Conservation (phyloP, 1,284 basidiomycete species). For the Sphagnurus paluster region DNA sequence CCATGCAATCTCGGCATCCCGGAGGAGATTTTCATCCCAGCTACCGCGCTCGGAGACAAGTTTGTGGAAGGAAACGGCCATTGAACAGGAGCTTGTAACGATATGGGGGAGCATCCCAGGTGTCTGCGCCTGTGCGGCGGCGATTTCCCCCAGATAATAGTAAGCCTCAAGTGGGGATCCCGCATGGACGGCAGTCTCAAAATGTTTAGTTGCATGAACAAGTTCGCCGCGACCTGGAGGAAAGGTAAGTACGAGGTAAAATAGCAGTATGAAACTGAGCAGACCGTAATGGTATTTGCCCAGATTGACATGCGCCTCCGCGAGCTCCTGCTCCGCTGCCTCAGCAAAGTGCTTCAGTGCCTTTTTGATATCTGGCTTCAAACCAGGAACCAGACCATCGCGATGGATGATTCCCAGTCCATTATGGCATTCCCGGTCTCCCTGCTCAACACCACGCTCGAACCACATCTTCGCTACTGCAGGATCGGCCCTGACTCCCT, state of each 20-base stretch:
- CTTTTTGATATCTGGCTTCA: slow-evolving; percentile 64
- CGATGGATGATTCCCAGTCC: slow-evolving; percentile 90
- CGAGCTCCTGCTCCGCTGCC: slow-evolving; percentile 84
- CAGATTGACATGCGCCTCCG: slow-evolving; percentile 90
- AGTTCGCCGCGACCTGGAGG: slow-evolving; percentile 62
- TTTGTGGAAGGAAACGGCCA: slow-evolving; percentile 90
- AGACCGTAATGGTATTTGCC: slow-evolving; percentile 83
- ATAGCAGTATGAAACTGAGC: slow-evolving; percentile 24
- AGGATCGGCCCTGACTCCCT: slow-evolving; percentile 83
- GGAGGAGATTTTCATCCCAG: slow-evolving; percentile 85
- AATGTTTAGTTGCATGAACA: slow-evolving; percentile 64
- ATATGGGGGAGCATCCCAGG: slow-evolving; percentile 43
- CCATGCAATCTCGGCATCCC: slow-evolving; percentile 84
- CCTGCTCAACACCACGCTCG: slow-evolving; percentile 79
- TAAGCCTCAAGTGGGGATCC: slow-evolving; percentile 93
- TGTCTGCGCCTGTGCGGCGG: slow-evolving; percentile 58
- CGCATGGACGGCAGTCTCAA: slow-evolving; percentile 80
- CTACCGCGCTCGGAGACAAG: slow-evolving; percentile 84
- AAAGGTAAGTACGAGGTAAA: slow-evolving; percentile 4
- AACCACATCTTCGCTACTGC: slow-evolving; percentile 91
- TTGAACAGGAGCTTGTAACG: slow-evolving; percentile 72
- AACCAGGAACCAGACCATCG: slow-evolving; percentile 76
- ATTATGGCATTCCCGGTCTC: slow-evolving; percentile 87
- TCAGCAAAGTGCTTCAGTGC: slow-evolving; percentile 71
- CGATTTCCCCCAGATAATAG: slow-evolving; percentile 85